These are phyloP conservation scores for Nicotiana knightiana DNA, from an alignment of 257 asterid species.

Conservation along the genomic window DNA sequence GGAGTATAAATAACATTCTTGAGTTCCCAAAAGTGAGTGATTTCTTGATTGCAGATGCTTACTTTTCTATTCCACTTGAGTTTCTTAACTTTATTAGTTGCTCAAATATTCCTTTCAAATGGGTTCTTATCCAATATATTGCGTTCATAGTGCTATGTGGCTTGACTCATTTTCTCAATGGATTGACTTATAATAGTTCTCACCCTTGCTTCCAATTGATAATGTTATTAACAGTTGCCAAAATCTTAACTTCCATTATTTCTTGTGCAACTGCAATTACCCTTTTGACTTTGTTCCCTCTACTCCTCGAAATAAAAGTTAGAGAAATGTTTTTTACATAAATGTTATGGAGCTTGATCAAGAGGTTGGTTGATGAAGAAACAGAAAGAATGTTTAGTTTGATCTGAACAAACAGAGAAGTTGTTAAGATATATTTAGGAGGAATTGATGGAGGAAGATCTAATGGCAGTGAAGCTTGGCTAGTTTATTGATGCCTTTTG, in stretches of 20 bases:
- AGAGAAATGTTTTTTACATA: conserved; percentile 35
- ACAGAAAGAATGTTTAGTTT: too few relatives aligned
- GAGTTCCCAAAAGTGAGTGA: conserved; percentile 36
- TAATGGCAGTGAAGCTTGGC: too few relatives aligned
- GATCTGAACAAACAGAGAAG: too few relatives aligned
- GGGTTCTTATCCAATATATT: conserved; percentile 40
- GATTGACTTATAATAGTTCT: conserved; percentile 27
- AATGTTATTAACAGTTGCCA: conserved; percentile 33
- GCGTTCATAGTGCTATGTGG: conserved; percentile 46
- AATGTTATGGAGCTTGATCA: conserved; percentile 41
- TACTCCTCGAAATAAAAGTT: conserved; percentile 34
- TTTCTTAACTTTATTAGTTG: conserved; percentile 35
- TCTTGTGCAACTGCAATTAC: conserved; percentile 30
- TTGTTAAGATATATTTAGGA: too few relatives aligned
- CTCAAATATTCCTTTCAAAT: conserved; percentile 40
- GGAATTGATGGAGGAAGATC: too few relatives aligned
- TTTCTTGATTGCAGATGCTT: conserved; percentile 42
- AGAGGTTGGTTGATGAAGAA: conserved; percentile 39
- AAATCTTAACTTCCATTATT: conserved; percentile 36
- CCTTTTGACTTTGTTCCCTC: conserved; percentile 20
- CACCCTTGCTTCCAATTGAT: conserved; percentile 35
- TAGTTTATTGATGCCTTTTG: too few relatives aligned
- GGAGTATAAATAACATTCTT: conserved; percentile 28
- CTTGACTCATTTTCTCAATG: conserved; percentile 38
- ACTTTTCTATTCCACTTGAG: conserved; percentile 40